Evolutionary conservation across 169 alveolate species (phyloP).

Genomic region (Eimeria sp.): DNA sequence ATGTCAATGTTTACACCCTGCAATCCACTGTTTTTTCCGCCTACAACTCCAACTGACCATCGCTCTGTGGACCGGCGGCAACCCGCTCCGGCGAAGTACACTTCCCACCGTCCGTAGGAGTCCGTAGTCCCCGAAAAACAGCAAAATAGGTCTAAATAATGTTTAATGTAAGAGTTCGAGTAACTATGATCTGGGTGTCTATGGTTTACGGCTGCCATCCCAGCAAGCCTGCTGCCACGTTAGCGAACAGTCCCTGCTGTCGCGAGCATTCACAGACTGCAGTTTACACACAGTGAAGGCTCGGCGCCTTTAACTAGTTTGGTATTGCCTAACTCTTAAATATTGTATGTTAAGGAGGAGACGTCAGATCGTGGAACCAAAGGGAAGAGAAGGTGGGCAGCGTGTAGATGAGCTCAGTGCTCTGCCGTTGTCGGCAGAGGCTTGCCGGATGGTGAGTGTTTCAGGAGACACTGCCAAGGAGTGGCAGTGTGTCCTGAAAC

Average conservation of each 20-base stretch:
- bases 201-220: neutral
- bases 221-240: slow-evolving; percentile 26
- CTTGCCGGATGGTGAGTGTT: neutral
- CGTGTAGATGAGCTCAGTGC: neutral
- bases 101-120: neutral
- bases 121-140: neutral
- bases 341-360: neutral
- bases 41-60: slow-evolving; percentile 21
- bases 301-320: neutral
- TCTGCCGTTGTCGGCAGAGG: slow-evolving; percentile 24
- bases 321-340: neutral
- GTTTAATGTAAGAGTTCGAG: neutral
- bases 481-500: neutral
- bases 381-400: neutral
- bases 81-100: neutral
- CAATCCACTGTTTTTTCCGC: neutral
- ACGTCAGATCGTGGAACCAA: neutral
- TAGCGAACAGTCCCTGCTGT: neutral
- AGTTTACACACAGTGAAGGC: neutral
- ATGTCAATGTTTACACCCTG: neutral
- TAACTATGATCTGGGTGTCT: neutral
- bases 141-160: neutral
- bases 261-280: neutral
- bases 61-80: neutral
- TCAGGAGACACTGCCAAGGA: neutral